Evolutionary conservation across 257 asterid genomes (phyloP), one percentile per base, ranked within the genome.

Genomic region (Nicotiana attenuata): DNA sequence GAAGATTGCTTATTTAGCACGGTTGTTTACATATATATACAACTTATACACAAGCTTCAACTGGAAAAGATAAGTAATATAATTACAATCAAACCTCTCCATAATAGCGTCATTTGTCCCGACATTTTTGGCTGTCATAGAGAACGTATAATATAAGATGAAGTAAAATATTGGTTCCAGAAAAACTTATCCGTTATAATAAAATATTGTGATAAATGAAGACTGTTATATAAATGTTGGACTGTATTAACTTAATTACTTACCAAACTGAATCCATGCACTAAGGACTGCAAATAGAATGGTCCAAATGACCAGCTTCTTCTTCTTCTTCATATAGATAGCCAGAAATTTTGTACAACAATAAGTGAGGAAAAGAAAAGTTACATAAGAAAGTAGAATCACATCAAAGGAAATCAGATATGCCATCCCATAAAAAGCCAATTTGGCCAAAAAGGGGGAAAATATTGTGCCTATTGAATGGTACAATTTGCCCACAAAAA

Each of bases 401-500:
- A 68, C 3, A 20, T 41, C 9, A 0, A 20, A 41, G 22, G 57
- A 69, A 68, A 20, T 41, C 3, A 13, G 7, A 71, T 19, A 45
- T 71, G 7, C 3, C 56, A 71, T 45, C 78, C 77, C 78, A 71
- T 41, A 41, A 71, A 71, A 71, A 71, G 57, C 22, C 78, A 41
- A 6, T 41, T 10, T 41, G 59, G 78, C 38, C 60, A 45, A 41
- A 41, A 20, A 2, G 78, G 75, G 33, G 11, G 17, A 13, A 22
- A 20, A 71, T 45, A 13, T 45, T 71, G 10, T 69, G 14, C 11
- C 57, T 41, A 22, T n/a, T 20, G n/a, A 17, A 17, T 17, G 35
- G 76, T 33, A 66, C 52, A 66, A 16, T 31, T 65, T 31, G 47
- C 33, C 24, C 75, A 41, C 50, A 41, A 56, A 17, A 29, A 29